Base-by-base conservation (phyloP, 2,329 filamentous ascomycete genomes). In the Saccharata proteae region DNA sequence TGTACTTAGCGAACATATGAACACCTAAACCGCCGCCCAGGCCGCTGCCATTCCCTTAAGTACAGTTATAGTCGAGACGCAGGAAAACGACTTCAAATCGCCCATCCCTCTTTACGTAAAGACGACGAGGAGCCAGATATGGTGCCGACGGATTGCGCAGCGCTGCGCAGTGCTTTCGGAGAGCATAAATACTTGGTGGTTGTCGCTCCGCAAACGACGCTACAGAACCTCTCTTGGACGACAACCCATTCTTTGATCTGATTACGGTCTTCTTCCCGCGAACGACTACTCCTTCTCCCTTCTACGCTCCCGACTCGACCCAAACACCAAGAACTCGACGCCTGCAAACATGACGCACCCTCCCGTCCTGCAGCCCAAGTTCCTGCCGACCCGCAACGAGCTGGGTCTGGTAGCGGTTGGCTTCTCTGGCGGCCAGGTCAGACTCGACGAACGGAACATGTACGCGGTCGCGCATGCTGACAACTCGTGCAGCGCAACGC, bases 351-450 rank as follows among this genome's bases (percentile, higher is more conserved):
- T 71, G 66, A 69, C 67, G 19, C 58, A 60, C 34, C 69, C 72
- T 18, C 65, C 72, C 4, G 71, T 70, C 5, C 65, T 76, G 39
- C 51, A 63, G 29, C 68, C 73, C 38, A 85, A 80, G 51, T 96
- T 94, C 64, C 78, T 96, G 45, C 67, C 77, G 41, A 69, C 77
- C 51, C 72, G 76, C 18, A 69, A 81, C 50, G 77, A 96, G 49
- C 69, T 98, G 41, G 90, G 88, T 40, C 72, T 98, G 35, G 84
- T 96, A 21, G 85, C 88, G 29, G 90, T 96, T 21, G 88, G 88
- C 40, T 98, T 96, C 66, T 93, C 85, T 32, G 88, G 88, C 43
- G 90, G 90, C 35, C 90, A 94, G 74, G 85, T 90, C 74, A 46
- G 12, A 5, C 7, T 7, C 14, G 15, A 9, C 16, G 13, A n/a